phyloP scores from a whole-genome alignment of 1,284 basidiomycete genomes.

The Cystobasidium pallidum region DNA sequence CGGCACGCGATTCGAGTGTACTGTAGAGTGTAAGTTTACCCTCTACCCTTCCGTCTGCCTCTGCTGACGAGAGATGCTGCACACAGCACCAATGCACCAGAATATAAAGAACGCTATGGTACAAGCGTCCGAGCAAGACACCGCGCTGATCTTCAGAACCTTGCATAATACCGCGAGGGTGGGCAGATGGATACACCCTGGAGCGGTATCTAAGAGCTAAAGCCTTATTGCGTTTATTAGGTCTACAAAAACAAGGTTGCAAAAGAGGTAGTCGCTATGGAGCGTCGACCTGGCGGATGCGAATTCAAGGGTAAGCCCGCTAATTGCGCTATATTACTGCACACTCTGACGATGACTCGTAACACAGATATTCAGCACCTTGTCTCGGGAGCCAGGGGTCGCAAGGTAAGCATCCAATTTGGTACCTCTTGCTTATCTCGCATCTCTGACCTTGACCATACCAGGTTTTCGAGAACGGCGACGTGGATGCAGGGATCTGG shows the following conservation, averaged over 20 bases:
- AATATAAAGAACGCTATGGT: slow-evolving; percentile 91
- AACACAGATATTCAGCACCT: slow-evolving; percentile 25
- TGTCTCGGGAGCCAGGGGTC: slow-evolving; percentile 20
- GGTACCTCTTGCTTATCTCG: slow-evolving; percentile 58
- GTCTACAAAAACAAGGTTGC: slow-evolving; percentile 86
- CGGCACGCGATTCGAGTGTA: slow-evolving; percentile 79
- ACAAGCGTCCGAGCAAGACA: slow-evolving; percentile 74
- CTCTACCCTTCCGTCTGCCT: background rate
- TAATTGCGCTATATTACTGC: background rate
- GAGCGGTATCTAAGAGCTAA: no score
- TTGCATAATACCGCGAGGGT: slow-evolving; percentile 51
- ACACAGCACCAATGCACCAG: slow-evolving; percentile 69
- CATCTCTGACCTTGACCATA: slow-evolving; percentile 77
- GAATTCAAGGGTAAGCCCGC: slow-evolving; percentile 73
- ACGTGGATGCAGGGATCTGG: slow-evolving; percentile 87
- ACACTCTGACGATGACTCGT: background rate
- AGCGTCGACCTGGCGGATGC: slow-evolving; percentile 76
- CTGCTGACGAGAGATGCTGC: no score
- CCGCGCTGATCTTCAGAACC: slow-evolving; percentile 80
- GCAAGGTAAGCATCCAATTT: background rate
- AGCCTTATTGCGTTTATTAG: slow-evolving; percentile 75
- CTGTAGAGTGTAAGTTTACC: slow-evolving; percentile 45
- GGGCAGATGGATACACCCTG: no score
- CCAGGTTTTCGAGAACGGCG: slow-evolving; percentile 80
- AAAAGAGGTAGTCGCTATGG: slow-evolving; percentile 77